Evolutionary conservation across 2,329 filamentous ascomycete genomes (phyloP).

Genomic region (Drechslerella stenobrocha): DNA sequence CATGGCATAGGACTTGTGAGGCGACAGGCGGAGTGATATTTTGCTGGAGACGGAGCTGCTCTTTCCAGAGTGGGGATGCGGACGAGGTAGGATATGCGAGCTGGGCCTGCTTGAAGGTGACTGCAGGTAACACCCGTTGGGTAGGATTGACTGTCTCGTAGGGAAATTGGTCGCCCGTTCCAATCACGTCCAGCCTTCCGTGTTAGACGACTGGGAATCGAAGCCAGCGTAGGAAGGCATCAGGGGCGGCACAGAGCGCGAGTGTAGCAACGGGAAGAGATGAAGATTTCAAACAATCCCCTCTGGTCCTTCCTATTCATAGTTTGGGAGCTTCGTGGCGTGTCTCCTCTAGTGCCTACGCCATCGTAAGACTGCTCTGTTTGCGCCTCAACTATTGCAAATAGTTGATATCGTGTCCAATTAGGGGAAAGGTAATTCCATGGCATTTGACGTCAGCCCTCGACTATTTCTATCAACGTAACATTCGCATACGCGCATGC

Average conservation of each 20-base stretch:
- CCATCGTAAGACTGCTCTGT: slow-evolving; percentile 27
- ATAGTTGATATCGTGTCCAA: no score
- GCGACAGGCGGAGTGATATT: slow-evolving; percentile 38
- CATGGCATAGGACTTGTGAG: slow-evolving; percentile 34
- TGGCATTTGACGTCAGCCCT: slow-evolving; percentile 41
- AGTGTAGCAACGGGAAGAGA: slow-evolving; percentile 25
- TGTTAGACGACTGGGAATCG: slow-evolving; percentile 15
- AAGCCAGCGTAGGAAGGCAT: slow-evolving; percentile 9
- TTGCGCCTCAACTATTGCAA: slow-evolving; percentile 33
- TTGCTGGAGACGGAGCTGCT: slow-evolving; percentile 28
- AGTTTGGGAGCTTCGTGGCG: slow-evolving; percentile 38
- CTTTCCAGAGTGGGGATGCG: slow-evolving; percentile 33
- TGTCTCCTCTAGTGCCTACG: slow-evolving; percentile 15
- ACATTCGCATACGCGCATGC: slow-evolving; percentile 32
- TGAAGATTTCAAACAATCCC: slow-evolving; percentile 20
- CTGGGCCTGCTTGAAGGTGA: slow-evolving; percentile 44
- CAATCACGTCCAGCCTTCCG: slow-evolving; percentile 14
- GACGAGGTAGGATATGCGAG: slow-evolving; percentile 48
- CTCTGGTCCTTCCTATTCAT: slow-evolving; percentile 14
- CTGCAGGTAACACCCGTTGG: slow-evolving; percentile 42
- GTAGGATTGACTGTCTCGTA: slow-evolving; percentile 37
- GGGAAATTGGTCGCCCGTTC: slow-evolving; percentile 39
- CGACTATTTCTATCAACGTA: slow-evolving; percentile 33
- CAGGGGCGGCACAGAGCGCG: slow-evolving; percentile 7
- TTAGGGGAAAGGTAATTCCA: slow-evolving; percentile 16